A percentile compares a stretch with the other conserved stretches of the same genome.
These are phyloP conservation scores for Paracamarosporium sp. DNA, from an alignment of 2,329 filamentous ascomycete genomes.

Conservation along the genomic window DNA sequence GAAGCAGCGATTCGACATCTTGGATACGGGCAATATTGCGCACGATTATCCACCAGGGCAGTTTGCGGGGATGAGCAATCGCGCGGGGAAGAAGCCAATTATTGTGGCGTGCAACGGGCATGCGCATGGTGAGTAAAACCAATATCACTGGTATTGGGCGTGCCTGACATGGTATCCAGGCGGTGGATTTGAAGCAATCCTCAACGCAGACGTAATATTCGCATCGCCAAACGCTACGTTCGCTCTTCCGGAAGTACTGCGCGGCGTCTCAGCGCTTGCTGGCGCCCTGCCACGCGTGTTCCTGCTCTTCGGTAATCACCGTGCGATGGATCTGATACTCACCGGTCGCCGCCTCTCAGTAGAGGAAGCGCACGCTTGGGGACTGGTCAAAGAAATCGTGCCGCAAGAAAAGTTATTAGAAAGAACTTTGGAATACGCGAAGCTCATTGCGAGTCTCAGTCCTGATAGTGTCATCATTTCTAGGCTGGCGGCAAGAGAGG, in stretches of 20 bases:
- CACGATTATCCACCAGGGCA: slow-evolving; percentile 26
- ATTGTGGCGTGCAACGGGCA: slow-evolving; percentile 30
- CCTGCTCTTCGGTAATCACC: slow-evolving; percentile 51
- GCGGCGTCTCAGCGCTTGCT: slow-evolving; percentile 57
- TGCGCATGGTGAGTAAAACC: slow-evolving; percentile 34
- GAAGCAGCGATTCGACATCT: slow-evolving; percentile 41
- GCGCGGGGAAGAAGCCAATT: slow-evolving; percentile 31
- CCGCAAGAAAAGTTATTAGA: slow-evolving; percentile 24
- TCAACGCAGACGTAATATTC: slow-evolving; percentile 60
- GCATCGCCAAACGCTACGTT: slow-evolving; percentile 57
- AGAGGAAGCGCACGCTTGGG: slow-evolving; percentile 46
- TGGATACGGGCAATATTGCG: slow-evolving; percentile 19
- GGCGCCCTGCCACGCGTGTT: slow-evolving; percentile 57
- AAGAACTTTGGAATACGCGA: slow-evolving; percentile 25
- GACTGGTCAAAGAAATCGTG: slow-evolving; percentile 42
- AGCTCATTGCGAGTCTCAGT: slow-evolving; percentile 25
- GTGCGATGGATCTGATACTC: slow-evolving; percentile 54
- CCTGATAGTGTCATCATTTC: slow-evolving; percentile 28
- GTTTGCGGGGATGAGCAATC: slow-evolving; percentile 31
- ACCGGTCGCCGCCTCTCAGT: slow-evolving; percentile 51
- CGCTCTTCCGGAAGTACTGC: slow-evolving; percentile 57
- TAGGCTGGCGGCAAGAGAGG: slow-evolving; percentile 23
- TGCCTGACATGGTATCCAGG: slow-evolving; percentile 55
- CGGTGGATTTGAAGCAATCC: slow-evolving; percentile 60
- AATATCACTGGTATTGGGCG: slow-evolving; percentile 27